These are phyloP conservation scores for Myriosclerotinia scirpicola DNA, from an alignment of 2,329 filamentous ascomycete species.

Conservation along the genomic window DNA sequence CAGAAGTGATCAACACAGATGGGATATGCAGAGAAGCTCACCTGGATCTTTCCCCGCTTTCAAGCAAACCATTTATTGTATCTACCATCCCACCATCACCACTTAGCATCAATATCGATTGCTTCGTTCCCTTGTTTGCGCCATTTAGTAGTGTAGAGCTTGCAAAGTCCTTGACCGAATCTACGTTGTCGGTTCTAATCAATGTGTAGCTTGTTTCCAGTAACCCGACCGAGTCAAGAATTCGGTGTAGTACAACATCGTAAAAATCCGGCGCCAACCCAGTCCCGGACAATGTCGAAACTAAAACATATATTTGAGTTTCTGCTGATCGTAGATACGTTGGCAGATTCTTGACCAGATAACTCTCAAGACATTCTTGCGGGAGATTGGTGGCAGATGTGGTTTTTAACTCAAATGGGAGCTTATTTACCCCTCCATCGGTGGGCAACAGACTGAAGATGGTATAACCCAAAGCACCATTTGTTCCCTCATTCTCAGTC, in stretches of 20 bases:
- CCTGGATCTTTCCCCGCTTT: conserved; percentile 30
- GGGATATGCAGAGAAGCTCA: conserved; percentile 23
- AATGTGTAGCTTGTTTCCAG: conserved; percentile 48
- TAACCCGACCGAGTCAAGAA: conserved; percentile 52
- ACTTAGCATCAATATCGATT: conserved; percentile 74
- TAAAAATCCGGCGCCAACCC: conserved; percentile 58
- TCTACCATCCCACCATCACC: conserved; percentile 88
- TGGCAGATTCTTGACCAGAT: conserved; percentile 45
- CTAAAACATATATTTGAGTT: conserved; percentile 56
- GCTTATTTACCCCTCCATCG: conserved; percentile 28
- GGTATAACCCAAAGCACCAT: conserved; percentile 35
- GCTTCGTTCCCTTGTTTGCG: conserved; percentile 49
- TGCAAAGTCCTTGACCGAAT: conserved; percentile 66
- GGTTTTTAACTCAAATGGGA: conserved; percentile 37
- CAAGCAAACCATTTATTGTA: conserved; percentile 66
- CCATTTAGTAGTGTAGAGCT: conserved; percentile 47
- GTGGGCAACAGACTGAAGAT: conserved; percentile 43
- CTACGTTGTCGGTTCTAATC: conserved; percentile 61
- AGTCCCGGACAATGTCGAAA: conserved; percentile 67
- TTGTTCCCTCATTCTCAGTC: conserved; percentile 25
- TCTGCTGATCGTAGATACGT: conserved; percentile 37
- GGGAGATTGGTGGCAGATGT: conserved; percentile 43
- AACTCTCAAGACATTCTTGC: conserved; percentile 42
- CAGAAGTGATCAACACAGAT: conserved; percentile 30
- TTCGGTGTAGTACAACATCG: conserved; percentile 53